Percentiles rank a stretch among this genome's conserved stretches.
These are phyloP conservation scores for Pleurotus pulmonarius DNA, from an alignment of 768 basidiomycete species.

Conservation along the genomic window DNA sequence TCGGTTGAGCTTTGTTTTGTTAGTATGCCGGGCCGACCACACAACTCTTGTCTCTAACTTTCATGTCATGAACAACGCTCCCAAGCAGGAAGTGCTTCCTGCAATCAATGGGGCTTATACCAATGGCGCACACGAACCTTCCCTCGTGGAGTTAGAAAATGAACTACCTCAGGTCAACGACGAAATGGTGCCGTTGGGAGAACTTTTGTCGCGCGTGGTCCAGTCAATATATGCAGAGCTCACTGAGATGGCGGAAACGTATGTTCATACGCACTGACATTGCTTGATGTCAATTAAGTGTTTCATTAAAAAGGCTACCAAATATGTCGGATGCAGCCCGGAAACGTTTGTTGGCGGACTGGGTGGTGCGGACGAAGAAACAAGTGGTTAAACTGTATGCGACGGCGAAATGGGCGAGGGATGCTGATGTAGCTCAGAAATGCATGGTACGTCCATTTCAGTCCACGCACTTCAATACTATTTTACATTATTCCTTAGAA, in stretches of 20 bases:
- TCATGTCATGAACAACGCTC: conserved; percentile 5
- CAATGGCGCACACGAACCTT: conserved; percentile 25
- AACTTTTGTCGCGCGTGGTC: conserved; percentile 70
- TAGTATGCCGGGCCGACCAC: neutral
- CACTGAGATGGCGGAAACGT: conserved; percentile 85
- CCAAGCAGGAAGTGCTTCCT: conserved; percentile 7
- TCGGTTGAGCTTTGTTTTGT: neutral
- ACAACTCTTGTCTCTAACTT: conserved; percentile 1
- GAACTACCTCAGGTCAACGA: conserved; percentile 74
- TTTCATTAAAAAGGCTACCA: conserved; percentile 48
- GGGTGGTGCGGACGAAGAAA: conserved; percentile 87
- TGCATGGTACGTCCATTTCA: conserved; percentile 59
- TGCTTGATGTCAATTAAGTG: conserved; percentile 1
- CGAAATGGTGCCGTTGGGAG: conserved; percentile 70
- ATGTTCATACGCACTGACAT: conserved; percentile 22
- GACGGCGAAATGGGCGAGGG: conserved; percentile 81
- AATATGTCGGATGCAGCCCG: conserved; percentile 79
- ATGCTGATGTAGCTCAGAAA: conserved; percentile 80
- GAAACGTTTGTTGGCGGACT: conserved; percentile 81
- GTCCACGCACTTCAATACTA: neutral
- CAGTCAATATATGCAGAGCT: conserved; percentile 83
- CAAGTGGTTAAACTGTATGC: conserved; percentile 89
- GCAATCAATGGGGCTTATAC: conserved; percentile 21
- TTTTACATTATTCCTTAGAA: conserved; percentile 44
- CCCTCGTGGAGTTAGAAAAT: conserved; percentile 58